phyloP scores from a whole-genome alignment of 768 basidiomycete species.

The Lactarius tabidus region DNA sequence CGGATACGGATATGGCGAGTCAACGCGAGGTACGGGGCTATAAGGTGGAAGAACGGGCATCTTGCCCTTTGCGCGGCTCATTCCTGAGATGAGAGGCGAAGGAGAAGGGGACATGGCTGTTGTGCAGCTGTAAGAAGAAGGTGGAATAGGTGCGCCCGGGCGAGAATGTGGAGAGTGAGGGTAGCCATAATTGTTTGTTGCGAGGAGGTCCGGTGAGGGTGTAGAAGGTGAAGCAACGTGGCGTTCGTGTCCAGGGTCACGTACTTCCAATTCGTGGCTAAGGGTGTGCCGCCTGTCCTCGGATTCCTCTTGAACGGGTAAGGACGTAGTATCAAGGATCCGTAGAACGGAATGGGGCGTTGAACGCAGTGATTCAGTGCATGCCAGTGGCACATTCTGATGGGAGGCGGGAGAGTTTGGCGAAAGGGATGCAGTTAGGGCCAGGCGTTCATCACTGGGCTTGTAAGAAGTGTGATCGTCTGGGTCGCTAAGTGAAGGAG shows the following conservation, averaged over 20 bases:
- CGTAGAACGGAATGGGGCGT: constrained; percentile 23
- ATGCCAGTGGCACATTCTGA: constrained; percentile 13
- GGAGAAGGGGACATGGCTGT: constrained; percentile 64
- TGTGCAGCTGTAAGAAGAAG: constrained; percentile 72
- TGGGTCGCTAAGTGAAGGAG: constrained; percentile 22
- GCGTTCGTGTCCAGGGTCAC: constrained; percentile 14
- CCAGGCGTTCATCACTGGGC: constrained; percentile 21
- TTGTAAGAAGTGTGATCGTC: constrained; percentile 17
- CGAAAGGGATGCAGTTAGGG: constrained; percentile 12
- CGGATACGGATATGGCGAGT: constrained; percentile 78
- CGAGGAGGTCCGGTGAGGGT: constrained; percentile 35
- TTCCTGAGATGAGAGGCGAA: constrained; percentile 49
- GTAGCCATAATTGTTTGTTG: constrained; percentile 56
- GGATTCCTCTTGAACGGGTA: constrained; percentile 26
- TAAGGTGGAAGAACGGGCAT: constrained; percentile 38
- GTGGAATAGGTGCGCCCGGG: constrained; percentile 73
- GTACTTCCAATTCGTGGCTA: constrained; percentile 17
- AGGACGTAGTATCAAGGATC: constrained; percentile 23
- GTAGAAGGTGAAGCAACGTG: constrained; percentile 20
- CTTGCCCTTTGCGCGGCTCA: constrained; percentile 37
- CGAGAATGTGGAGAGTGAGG: constrained; percentile 48
- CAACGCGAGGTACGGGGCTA: constrained; percentile 53
- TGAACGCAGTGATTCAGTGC: constrained; percentile 12
- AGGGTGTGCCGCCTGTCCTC: constrained; percentile 17
- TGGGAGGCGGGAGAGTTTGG: constrained; percentile 17